A percentile compares a stretch with the other conserved stretches of the same genome.
Evolutionary conservation across 2,329 filamentous ascomycete genomes (phyloP).

Genomic region (Tolypocladium cylindrosporum): DNA sequence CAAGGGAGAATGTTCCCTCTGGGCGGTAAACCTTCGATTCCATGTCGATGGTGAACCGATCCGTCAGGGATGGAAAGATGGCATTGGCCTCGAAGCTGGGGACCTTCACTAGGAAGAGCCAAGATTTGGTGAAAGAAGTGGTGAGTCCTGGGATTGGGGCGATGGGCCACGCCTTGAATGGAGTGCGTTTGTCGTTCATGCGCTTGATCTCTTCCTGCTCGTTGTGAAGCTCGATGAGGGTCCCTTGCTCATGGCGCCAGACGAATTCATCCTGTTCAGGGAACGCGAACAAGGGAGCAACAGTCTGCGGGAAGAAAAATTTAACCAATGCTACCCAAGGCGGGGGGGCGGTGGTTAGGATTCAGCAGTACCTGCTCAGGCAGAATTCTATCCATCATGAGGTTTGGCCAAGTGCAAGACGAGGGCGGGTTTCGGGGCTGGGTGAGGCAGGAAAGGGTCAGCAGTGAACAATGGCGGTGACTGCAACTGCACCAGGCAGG

Average conservation of each 20-base stretch:
- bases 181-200: constrained; percentile 13
- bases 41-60: constrained; percentile 19
- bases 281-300: constrained; percentile 10
- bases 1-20: constrained; percentile 13
- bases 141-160: constrained; percentile 17
- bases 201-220: constrained; percentile 13
- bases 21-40: constrained; percentile 9
- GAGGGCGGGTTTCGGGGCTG: too few species aligned
- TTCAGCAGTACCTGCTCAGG: background rate
- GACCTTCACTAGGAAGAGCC: constrained; percentile 19
- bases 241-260: constrained; percentile 18
- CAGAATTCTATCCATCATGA: background rate
- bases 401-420: too few species aligned
- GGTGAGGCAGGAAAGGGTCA: too few species aligned
- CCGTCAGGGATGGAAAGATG: constrained; percentile 15
- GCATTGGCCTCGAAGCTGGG: constrained; percentile 10
- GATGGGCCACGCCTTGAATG: constrained; percentile 18
- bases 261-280: constrained; percentile 14
- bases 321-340: background rate
- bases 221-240: constrained; percentile 23
- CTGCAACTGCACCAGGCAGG: too few species aligned
- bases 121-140: constrained; percentile 19
- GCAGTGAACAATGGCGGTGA: too few species aligned
- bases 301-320: background rate
- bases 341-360: background rate